Evolutionary conservation across 768 basidiomycete genomes (phyloP), one percentile per base, ranked within the genome.

Genomic region (Lanmaoa pseudosensibilis): DNA sequence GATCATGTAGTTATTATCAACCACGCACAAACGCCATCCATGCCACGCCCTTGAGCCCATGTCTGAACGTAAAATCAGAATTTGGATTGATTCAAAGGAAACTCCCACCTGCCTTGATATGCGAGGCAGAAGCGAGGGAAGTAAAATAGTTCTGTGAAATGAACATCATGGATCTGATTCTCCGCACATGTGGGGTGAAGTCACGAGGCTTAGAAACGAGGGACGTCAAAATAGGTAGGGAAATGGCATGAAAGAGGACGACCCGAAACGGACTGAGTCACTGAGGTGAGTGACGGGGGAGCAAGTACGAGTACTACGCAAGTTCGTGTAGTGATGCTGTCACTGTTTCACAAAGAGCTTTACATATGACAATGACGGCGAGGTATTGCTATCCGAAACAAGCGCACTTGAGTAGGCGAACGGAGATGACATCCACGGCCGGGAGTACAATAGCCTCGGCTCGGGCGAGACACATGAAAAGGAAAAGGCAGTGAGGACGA

Each of bases 161-260:
- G 64, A 60, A 23, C 19, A 47, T 50, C 32, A 48, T 54, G 52
- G 15, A 65, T 58, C 60, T 60, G 67, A 70, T 69, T 59, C 70
- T 69, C 66, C 61, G 56, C 69, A 53, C 61, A 47, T 59, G 65
- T 59, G 70, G 68, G 65, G 70, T 56, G 58, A 30, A 50, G 62
- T 61, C 65, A 69, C 53, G 64, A 52, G 61, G 54, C 0, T 34
- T 54, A 15, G 50, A 56, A 65, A 49, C 18, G 61, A 46, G 50
- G 40, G 54, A 50, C 23, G 53, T 69, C 57, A 37, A 46, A 51
- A 62, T 47, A 50, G 51, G 68, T 38, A 65, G 65, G 52, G 36
- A 48, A 33, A 38, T 44, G 32, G 55, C 39, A 46, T 10, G 50
- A 46, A 55, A 38, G 41, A 56, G 56, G 37, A 34, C 23, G 51